Evolutionary conservation across 768 basidiomycete genomes (phyloP).

Genomic region (Tylopilus sp.): DNA sequence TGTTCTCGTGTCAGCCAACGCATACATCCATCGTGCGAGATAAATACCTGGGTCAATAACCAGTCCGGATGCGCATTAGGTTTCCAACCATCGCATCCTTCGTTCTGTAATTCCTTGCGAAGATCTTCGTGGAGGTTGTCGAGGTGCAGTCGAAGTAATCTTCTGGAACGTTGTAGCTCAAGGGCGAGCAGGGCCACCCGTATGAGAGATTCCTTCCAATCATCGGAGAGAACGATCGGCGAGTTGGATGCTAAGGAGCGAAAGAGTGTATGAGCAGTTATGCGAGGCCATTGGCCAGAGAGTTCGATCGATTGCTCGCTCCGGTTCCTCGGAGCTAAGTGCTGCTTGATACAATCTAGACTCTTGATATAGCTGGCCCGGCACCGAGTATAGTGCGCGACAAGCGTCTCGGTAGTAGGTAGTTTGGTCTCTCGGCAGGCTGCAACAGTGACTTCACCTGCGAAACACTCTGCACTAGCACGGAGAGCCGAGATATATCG

Average conservation of each 20-base stretch:
- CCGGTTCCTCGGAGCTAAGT: slow-evolving; percentile 21
- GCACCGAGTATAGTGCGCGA: slow-evolving; percentile 7
- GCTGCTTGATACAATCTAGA: not conserved
- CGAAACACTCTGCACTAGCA: slow-evolving; percentile 5
- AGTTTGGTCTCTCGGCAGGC: not conserved
- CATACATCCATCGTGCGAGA: not conserved
- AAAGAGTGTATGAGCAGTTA: slow-evolving; percentile 32
- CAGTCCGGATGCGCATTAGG: slow-evolving; percentile 35
- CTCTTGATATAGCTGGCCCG: not conserved
- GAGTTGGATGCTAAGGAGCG: slow-evolving; percentile 28
- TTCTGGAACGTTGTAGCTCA: not conserved
- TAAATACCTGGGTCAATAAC: slow-evolving; percentile 43
- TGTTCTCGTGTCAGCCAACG: not conserved
- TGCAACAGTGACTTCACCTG: not conserved
- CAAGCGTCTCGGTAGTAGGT: slow-evolving; percentile 2
- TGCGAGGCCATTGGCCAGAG: slow-evolving; percentile 26
- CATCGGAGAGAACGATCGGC: slow-evolving; percentile 1
- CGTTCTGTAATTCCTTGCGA: slow-evolving; percentile 9
- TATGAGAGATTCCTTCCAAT: slow-evolving; percentile 33
- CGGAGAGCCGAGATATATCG: not conserved
- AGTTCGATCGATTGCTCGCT: not conserved
- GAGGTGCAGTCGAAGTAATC: slow-evolving; percentile 27
- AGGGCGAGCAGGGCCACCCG: slow-evolving; percentile 28
- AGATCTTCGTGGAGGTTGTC: slow-evolving; percentile 30
- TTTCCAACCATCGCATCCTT: slow-evolving; percentile 13